Evolutionary conservation across 2,329 filamentous ascomycete species (phyloP).

Genomic region (Pseudogymnoascus sp.): DNA sequence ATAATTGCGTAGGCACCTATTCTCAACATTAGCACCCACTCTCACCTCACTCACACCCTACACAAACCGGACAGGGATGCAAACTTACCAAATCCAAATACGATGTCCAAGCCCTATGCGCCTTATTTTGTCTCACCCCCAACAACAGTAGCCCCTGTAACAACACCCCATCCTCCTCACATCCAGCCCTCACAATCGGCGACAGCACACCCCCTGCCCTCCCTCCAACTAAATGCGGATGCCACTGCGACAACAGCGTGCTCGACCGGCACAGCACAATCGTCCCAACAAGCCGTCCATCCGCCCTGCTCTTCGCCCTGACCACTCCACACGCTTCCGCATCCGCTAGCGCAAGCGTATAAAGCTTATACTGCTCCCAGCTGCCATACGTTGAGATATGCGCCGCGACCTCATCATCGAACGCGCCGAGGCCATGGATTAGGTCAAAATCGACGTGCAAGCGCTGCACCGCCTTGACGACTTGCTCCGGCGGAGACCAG

Average conservation of each 20-base stretch:
- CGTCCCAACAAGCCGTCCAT: constrained; percentile 54
- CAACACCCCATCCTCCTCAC: constrained; percentile 54
- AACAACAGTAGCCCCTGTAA: constrained; percentile 57
- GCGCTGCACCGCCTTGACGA: constrained; percentile 47
- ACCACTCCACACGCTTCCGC: constrained; percentile 56
- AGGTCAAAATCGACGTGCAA: constrained; percentile 50
- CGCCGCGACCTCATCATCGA: constrained; percentile 48
- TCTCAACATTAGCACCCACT: not conserved
- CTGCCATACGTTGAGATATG: constrained; percentile 56
- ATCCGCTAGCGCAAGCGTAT: constrained; percentile 54
- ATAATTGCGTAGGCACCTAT: not conserved
- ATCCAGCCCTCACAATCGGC: constrained; percentile 54
- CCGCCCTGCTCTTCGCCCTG: constrained; percentile 52
- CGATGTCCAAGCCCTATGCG: constrained; percentile 51
- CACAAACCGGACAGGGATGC: not conserved
- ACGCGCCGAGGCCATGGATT: constrained; percentile 43
- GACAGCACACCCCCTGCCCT: constrained; percentile 55
- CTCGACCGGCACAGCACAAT: constrained; percentile 56
- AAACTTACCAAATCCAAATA: constrained; percentile 9
- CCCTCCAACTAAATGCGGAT: constrained; percentile 37
- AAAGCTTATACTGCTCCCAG: constrained; percentile 57
- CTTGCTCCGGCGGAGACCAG: constrained; percentile 54
- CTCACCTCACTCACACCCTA: not conserved
- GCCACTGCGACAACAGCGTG: constrained; percentile 41
- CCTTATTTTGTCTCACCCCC: constrained; percentile 58